phyloP scores from a whole-genome alignment of 352 stramenopile genomes.

The Pythium guiyangense region DNA sequence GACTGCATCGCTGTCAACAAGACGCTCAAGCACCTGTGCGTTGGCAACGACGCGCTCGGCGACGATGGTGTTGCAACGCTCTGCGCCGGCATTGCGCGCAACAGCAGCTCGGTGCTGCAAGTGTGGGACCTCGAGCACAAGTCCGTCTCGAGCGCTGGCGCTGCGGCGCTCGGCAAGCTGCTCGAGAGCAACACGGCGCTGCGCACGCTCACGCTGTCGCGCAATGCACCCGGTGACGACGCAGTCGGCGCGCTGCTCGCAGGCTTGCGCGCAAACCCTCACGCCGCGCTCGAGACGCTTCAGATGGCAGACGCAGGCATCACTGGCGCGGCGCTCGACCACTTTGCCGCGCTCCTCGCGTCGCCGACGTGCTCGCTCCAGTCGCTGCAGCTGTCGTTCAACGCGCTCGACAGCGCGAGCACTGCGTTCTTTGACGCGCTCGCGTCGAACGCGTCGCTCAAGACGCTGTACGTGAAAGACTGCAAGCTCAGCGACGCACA shows the following conservation, averaged over 20 bases:
- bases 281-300: conserved; percentile 29
- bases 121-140: conserved; percentile 77
- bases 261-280: conserved; percentile 32
- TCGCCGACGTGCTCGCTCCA: conserved; percentile 41
- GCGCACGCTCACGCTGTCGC: conserved; percentile 45
- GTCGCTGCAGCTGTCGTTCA: conserved; percentile 70
- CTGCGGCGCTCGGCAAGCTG: conserved; percentile 40
- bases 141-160: conserved; percentile 39
- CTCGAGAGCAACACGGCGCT: conserved; percentile 43
- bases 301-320: conserved; percentile 42
- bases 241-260: conserved; percentile 33
- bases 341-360: conserved; percentile 38
- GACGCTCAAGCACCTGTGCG: conserved; percentile 60
- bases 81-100: conserved; percentile 43
- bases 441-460: conserved; percentile 51
- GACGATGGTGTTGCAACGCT: conserved; percentile 43
- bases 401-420: conserved; percentile 31
- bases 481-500: conserved; percentile 52
- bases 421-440: conserved; percentile 56
- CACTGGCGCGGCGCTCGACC: conserved; percentile 37
- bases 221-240: conserved; percentile 51
- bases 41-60: conserved; percentile 55
- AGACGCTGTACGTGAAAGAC: conserved; percentile 60
- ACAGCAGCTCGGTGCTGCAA: conserved; percentile 45
- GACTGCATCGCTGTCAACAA: conserved; percentile 62